These are phyloP conservation scores for Plasmodium gonderi DNA, from an alignment of 169 alveolate genomes.

Conservation along the genomic window DNA sequence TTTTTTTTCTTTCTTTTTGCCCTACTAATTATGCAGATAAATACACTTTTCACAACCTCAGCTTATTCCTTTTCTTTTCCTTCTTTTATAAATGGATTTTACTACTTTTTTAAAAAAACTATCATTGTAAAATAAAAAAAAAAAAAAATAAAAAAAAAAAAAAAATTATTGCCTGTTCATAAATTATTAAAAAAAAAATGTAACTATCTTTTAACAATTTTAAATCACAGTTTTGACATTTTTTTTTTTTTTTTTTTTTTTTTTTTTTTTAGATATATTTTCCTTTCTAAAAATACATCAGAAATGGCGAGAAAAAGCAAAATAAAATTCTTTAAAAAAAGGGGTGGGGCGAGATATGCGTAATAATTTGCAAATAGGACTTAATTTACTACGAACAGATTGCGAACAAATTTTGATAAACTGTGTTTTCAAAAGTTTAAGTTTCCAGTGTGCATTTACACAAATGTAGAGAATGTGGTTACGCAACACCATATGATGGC, in stretches of 20 bases:
- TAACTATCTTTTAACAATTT: too few relatives aligned
- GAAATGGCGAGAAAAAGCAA: background rate
- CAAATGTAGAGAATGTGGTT: background rate
- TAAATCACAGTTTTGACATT: background rate
- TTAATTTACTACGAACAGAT: too few relatives aligned
- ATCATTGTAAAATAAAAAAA: background rate
- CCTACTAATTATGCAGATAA: background rate
- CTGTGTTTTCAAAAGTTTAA: background rate
- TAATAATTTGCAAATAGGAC: too few relatives aligned
- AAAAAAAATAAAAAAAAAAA: background rate
- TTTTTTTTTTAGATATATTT: background rate
- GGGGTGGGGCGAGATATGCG: too few relatives aligned
- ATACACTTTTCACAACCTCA: background rate
- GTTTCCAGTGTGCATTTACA: background rate
- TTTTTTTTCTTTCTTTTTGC: background rate
- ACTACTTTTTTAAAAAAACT: background rate
- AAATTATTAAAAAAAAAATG: background rate
- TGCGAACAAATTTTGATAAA: background rate
- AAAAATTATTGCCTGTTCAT: background rate
- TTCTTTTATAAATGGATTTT: constrained; percentile 2
- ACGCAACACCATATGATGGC: background rate
- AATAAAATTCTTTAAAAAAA: too few relatives aligned
- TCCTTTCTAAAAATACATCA: background rate
- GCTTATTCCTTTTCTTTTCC: constrained; percentile 11
- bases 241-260: background rate